Evolutionary conservation across 441 rosid species (phyloP), one percentile per base, ranked within the genome.

Genomic region (Erodium texanum): DNA sequence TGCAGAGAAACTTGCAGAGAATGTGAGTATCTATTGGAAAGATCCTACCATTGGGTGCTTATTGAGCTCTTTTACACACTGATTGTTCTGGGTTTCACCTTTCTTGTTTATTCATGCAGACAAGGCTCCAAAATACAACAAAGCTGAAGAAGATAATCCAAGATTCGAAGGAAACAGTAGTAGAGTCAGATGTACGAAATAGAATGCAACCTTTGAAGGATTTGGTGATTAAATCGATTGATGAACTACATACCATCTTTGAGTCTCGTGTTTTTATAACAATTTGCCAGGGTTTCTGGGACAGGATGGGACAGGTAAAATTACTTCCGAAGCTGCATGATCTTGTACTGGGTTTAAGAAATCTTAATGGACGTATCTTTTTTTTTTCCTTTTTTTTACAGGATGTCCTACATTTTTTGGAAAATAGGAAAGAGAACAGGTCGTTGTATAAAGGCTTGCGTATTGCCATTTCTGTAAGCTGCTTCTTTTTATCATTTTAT

Each of bases 381-480:
- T 70, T 69, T 24, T 56, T 56, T 66, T 64, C 24, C 87, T 16
- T 70, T 69, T 24, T 56, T 56, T 66, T 64, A 29, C 87, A 92
- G 99, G 96, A 90, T 70, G 85, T 93, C 66, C 82, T 93, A 29
- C 85, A 79, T 80, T 89, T 93, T 83, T 72, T 93, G 82, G 97
- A 89, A 83, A 89, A 88, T 84, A 79, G 95, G 81, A 93, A 88
- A 71, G 99, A 91, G 81, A 91, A 93, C 73, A 82, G 92, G 83
- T 93, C 98, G 4, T 92, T 97, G 98, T 91, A 94, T 66, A 94
- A 89, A 82, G 96, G 97, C 66, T 87, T 97, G n/a, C 85, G 88
- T 65, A 81, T 92, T 73, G 90, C 97, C 18, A 89, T 92, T 32
- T 87, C 92, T 59, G 96, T 89, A 83, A 81, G 96, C 86, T 56